Conservation (phyloP, 805 yeast species). For the Grigorovia transvaalensis region DNA sequence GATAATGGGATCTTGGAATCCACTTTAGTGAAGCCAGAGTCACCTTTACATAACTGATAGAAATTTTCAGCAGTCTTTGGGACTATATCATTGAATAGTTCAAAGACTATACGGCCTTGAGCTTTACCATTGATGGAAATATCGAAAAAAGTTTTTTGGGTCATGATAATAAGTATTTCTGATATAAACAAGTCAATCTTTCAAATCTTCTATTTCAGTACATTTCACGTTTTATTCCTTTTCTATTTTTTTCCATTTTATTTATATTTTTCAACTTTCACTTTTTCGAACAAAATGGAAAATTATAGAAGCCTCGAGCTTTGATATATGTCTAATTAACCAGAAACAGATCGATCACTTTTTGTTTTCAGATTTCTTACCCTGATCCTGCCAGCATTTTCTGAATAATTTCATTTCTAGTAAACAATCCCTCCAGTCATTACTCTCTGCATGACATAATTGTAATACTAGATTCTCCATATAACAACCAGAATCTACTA, state of each 20-base stretch:
- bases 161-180: neutral
- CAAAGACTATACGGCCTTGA: conserved; percentile 71
- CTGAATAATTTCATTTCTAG: conserved; percentile 55
- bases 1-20: conserved; percentile 40
- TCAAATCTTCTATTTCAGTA: no score
- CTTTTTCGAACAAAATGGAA: neutral
- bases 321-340: no score
- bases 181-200: no score
- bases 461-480: conserved; percentile 62
- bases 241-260: no score
- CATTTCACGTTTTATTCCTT: neutral
- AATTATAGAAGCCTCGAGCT: neutral
- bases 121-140: conserved; percentile 59
- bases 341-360: no score
- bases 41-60: conserved; percentile 82
- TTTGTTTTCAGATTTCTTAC: conserved; percentile 42
- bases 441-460: conserved; percentile 70
- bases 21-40: conserved; percentile 37
- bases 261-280: neutral
- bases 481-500: conserved; percentile 62
- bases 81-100: conserved; percentile 59
- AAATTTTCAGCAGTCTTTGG: conserved; percentile 89
- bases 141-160: conserved; percentile 63
- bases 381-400: conserved; percentile 51
- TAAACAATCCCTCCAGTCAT: conserved; percentile 70